Evolutionary conservation across 2,329 filamentous ascomycete species (phyloP).

Genomic region (Hawksworthiomyces lignivorus): DNA sequence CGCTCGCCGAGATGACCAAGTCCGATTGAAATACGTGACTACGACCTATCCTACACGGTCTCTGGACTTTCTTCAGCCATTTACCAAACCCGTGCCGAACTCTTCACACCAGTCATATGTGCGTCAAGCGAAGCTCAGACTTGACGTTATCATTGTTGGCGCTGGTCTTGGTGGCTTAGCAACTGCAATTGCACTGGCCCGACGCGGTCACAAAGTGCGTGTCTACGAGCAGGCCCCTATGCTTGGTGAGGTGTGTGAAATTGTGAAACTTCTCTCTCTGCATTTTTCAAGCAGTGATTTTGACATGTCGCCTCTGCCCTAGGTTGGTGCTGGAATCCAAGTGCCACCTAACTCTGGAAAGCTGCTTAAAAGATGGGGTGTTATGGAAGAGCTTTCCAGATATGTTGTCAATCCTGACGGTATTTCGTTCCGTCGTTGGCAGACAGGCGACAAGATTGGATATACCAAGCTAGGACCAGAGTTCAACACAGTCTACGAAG

Average conservation of each 20-base stretch:
- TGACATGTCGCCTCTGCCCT: too few relatives aligned
- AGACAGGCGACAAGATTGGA: slow-evolving; percentile 24
- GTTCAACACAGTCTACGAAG: slow-evolving; percentile 23
- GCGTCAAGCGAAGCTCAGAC: slow-evolving; percentile 10
- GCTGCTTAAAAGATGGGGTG: slow-evolving; percentile 25
- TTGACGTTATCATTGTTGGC: slow-evolving; percentile 17
- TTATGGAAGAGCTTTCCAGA: slow-evolving; percentile 20
- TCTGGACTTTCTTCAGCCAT: too few relatives aligned
- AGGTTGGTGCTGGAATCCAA: slow-evolving; percentile 34
- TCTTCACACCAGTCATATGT: too few relatives aligned
- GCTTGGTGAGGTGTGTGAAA: slow-evolving; percentile 32
- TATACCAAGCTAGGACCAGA: slow-evolving; percentile 24
- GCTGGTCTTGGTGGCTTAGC: slow-evolving; percentile 30
- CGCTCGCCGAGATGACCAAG: too few relatives aligned
- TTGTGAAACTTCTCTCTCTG: too few relatives aligned
- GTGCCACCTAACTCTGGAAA: slow-evolving; percentile 28
- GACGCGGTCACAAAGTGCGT: slow-evolving; percentile 28
- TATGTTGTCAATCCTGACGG: slow-evolving; percentile 22
- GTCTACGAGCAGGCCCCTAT: slow-evolving; percentile 31
- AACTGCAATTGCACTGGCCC: slow-evolving; percentile 29
- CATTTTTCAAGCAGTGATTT: too few relatives aligned
- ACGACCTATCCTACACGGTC: too few relatives aligned
- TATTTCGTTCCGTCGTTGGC: slow-evolving; percentile 28
- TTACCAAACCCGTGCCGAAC: too few relatives aligned
- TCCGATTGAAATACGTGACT: too few relatives aligned